Base-by-base conservation (phyloP, 2,329 filamentous ascomycete genomes). In the Colletotrichum simmondsii region DNA sequence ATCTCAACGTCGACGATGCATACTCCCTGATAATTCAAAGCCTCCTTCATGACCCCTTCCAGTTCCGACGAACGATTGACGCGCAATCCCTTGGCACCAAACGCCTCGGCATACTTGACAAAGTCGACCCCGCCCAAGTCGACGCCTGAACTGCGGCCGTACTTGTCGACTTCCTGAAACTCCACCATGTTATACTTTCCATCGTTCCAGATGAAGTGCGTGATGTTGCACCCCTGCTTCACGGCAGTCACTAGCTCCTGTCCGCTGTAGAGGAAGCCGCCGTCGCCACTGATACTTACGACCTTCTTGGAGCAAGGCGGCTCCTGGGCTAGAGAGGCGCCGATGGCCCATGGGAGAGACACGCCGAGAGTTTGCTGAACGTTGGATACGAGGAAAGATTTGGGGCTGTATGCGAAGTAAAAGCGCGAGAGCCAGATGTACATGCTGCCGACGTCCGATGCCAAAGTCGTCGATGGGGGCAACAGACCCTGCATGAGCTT, bases 171-270 rank as follows among this genome's bases (percentile, higher is more conserved):
- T 77, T 87, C 85, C 74, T 87, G 85, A 76, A 87, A 87, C 78
- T 87, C 83, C 5, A 87, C 84, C 85, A 87, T 87, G 76, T 87
- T 87, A 77, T 84, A 87, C 35, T 81, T 81, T 57, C 83, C 83
- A 74, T 87, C 85, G 75, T 87, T 87, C 85, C 85, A 87, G 74
- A 87, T 80, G 73, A 87, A 87, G 75, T 87, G 85, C 22, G 85
- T 86, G 75, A 87, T 86, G 69, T 87, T 82, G 77, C 85, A 87
- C 8, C 81, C 80, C 61, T 87, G 84, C 74, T 82, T 81, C 19
- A 87, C 84, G 5, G 85, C 85, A 0, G 85, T 87, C 0, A 78
- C 81, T 4, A 87, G 78, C 72, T 87, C 85, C 72, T 86, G 84
- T 0, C 81, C 81, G 24, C 83, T 85, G 80, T 86, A 87, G 80